Evolutionary conservation across 139 green algal genomes (phyloP).

Genomic region (Raphidocelis subcapitata): DNA sequence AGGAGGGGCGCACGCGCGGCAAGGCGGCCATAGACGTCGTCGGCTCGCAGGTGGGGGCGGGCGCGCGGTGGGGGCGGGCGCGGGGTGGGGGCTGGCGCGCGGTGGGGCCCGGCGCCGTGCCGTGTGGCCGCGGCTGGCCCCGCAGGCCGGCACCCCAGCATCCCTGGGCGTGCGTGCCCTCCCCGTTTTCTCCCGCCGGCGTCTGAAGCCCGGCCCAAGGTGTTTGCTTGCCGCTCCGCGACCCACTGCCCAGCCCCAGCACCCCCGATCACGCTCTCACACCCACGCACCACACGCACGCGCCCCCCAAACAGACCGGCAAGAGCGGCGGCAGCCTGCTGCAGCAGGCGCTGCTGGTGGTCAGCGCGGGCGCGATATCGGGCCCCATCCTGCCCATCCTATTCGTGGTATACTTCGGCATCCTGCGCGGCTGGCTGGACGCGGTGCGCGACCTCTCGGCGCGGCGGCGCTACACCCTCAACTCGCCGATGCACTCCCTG

Average conservation of each 20-base stretch:
- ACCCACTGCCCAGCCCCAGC: background rate
- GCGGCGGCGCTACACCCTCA: background rate
- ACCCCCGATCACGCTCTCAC: background rate
- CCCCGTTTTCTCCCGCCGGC: too few relatives aligned
- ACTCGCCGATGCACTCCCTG: too few relatives aligned
- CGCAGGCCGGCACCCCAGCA: too few relatives aligned
- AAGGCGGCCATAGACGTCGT: conserved; percentile 96
- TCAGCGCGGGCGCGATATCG: conserved; percentile 59
- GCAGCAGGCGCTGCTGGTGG: conserved; percentile 63
- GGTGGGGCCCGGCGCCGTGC: too few relatives aligned
- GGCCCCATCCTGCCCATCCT: conserved; percentile 72
- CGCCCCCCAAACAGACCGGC: conserved; percentile 28
- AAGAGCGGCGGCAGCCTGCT: conserved; percentile 43
- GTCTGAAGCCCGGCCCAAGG: too few relatives aligned
- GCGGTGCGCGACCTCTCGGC: conserved; percentile 30
- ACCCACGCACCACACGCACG: too few relatives aligned
- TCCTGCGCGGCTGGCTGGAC: conserved; percentile 64
- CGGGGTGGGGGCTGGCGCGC: too few relatives aligned
- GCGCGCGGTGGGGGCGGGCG: too few relatives aligned
- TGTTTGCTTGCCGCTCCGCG: too few relatives aligned
- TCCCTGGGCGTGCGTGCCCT: too few relatives aligned
- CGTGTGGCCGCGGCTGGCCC: too few relatives aligned
- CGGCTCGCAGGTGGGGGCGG: conserved; percentile 68
- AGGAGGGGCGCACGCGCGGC: conserved; percentile 78
- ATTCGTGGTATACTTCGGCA: conserved; percentile 64